A percentile compares a stretch with the other conserved stretches of the same genome.
These are phyloP conservation scores for Cylindrotheca closterium DNA, from an alignment of 108 stramenopile genomes.

Conservation along the genomic window DNA sequence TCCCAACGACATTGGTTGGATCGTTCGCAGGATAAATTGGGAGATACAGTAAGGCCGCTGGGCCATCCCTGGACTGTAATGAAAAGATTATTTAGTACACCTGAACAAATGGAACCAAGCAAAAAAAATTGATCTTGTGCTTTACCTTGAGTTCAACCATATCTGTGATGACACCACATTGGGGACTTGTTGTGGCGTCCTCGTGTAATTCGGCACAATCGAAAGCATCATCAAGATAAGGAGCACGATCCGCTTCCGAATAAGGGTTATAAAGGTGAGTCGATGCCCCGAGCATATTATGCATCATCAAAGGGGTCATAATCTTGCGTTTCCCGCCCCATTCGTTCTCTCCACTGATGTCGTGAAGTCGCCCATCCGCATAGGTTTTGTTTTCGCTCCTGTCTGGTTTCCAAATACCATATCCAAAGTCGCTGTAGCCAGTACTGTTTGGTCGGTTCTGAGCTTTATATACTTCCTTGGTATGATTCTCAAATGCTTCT, in stretches of 20 bases:
- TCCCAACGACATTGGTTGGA: constrained; percentile 16
- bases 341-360: not conserved
- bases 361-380: constrained; percentile 17
- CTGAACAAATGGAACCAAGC: too few species aligned
- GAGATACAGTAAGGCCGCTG: constrained; percentile 14
- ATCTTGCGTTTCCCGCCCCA: constrained; percentile 7
- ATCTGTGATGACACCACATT: constrained; percentile 27
- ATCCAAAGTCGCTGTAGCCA: constrained; percentile 23
- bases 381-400: not conserved
- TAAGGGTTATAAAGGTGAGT: too few species aligned
- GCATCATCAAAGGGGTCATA: too few species aligned
- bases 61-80: too few species aligned
- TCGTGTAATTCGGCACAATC: not conserved
- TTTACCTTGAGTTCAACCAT: too few species aligned
- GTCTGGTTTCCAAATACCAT: constrained; percentile 6
- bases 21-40: constrained; percentile 34
- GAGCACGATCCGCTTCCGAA: too few species aligned
- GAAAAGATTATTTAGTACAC: too few species aligned
- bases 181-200: not conserved
- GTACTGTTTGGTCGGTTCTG: not conserved
- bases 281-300: too few species aligned
- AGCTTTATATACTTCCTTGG: not conserved
- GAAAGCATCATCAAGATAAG: constrained; percentile 9
- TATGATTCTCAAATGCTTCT: constrained; percentile 16
- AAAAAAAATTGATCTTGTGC: too few species aligned